Evolutionary conservation across 495 filamentous ascomycete species (phyloP).

Genomic region (Xylaria palmicola): DNA sequence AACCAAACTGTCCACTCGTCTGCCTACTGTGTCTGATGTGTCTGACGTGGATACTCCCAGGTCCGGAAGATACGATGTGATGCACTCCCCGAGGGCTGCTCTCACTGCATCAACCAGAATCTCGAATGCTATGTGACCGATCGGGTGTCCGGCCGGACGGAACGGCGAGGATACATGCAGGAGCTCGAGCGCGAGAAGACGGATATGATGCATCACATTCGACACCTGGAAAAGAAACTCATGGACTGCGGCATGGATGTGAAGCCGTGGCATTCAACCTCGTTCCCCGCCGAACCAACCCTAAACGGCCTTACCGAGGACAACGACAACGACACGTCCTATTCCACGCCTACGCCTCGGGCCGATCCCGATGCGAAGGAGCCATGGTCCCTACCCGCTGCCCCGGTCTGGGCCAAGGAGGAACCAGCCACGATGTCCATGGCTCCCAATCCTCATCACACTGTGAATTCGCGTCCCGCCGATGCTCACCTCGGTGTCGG

Average conservation of each 20-base stretch:
- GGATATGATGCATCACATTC: constrained; percentile 50
- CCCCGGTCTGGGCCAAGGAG: constrained; percentile 51
- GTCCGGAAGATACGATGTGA: constrained; percentile 85
- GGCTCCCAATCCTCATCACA: constrained; percentile 24
- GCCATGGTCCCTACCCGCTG: constrained; percentile 46
- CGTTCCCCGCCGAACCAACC: constrained; percentile 29
- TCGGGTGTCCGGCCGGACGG: constrained; percentile 79
- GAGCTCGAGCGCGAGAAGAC: constrained; percentile 59
- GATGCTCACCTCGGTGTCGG: constrained; percentile 75
- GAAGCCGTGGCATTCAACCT: constrained; percentile 34
- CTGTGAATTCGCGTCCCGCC: constrained; percentile 44
- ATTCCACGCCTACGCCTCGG: constrained; percentile 15
- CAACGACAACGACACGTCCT: constrained; percentile 29
- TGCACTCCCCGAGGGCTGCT: constrained; percentile 67
- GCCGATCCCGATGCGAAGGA: constrained; percentile 18
- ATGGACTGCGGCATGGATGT: constrained; percentile 38
- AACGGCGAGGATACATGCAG: constrained; percentile 72
- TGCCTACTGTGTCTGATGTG: constrained; percentile 19
- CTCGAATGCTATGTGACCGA: constrained; percentile 80
- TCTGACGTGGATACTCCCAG: constrained; percentile 43
- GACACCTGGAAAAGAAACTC: constrained; percentile 50
- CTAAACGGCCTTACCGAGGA: constrained; percentile 28
- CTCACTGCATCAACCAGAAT: constrained; percentile 68
- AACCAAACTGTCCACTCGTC: not conserved
- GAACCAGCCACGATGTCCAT: constrained; percentile 20